phyloP scores from a whole-genome alignment of 1,284 basidiomycete species.

The Cystobasidiaceae sp. region DNA sequence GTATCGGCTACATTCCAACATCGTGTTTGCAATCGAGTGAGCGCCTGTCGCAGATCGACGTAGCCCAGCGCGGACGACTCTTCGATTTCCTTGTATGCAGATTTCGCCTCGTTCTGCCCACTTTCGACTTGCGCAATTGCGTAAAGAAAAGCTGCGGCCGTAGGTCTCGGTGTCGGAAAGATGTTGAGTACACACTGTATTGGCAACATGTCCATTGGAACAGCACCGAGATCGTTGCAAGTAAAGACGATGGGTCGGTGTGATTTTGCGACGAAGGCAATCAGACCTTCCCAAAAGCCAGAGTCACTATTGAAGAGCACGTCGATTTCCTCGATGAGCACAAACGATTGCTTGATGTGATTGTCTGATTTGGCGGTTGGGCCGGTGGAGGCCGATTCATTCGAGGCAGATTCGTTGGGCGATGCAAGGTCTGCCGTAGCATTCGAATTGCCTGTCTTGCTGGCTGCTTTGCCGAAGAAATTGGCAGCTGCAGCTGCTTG shows the following conservation, averaged over 20 bases:
- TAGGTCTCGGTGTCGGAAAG: constrained; percentile 55
- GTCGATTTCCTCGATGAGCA: constrained; percentile 96
- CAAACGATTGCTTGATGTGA: constrained; percentile 63
- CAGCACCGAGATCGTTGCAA: constrained; percentile 71
- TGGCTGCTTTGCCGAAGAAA: constrained; percentile 29
- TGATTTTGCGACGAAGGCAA: constrained; percentile 68
- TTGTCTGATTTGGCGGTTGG: not conserved
- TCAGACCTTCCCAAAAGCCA: constrained; percentile 77
- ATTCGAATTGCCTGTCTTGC: not conserved
- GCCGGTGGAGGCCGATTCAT: not conserved
- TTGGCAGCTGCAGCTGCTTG: constrained; percentile 28
- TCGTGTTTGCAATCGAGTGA: constrained; percentile 17
- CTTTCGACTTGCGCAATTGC: constrained; percentile 61
- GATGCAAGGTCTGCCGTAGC: not conserved
- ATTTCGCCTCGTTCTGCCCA: not conserved
- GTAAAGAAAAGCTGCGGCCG: constrained; percentile 69
- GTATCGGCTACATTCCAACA: no score
- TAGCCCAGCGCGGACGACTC: constrained; percentile 20
- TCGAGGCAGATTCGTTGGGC: not conserved
- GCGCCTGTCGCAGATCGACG: constrained; percentile 45
- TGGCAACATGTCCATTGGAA: constrained; percentile 68
- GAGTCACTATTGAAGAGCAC: constrained; percentile 82
- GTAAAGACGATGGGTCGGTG: constrained; percentile 82
- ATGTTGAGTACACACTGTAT: constrained; percentile 70
- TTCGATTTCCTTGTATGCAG: not conserved